phyloP scores from a whole-genome alignment of 2,329 filamentous ascomycete genomes.

The Bisporella sp. region DNA sequence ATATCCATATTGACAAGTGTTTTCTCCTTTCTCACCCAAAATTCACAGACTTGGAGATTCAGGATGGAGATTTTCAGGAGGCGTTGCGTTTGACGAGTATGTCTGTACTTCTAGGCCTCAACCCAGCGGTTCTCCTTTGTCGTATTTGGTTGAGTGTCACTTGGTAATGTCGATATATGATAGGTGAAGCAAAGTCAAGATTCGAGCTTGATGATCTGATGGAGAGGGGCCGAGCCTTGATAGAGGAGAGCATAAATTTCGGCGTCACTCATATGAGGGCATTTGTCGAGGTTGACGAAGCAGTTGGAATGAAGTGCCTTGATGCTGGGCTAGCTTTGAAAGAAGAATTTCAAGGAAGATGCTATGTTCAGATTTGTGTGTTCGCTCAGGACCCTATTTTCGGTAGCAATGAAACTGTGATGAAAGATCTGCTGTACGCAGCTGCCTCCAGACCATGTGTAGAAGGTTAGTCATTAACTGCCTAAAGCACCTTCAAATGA shows the following conservation, averaged over 20 bases:
- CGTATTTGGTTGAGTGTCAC: too few species aligned
- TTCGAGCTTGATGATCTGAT: constrained; percentile 59
- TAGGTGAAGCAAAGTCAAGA: constrained; percentile 48
- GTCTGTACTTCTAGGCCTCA: constrained; percentile 5
- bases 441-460: constrained; percentile 40
- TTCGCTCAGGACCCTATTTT: constrained; percentile 68
- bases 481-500: neutral
- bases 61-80: constrained; percentile 56
- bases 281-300: constrained; percentile 64
- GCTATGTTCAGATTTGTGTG: constrained; percentile 59
- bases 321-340: constrained; percentile 51
- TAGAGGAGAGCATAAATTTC: constrained; percentile 55
- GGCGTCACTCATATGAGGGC: constrained; percentile 64
- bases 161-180: constrained; percentile 2
- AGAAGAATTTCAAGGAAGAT: constrained; percentile 41
- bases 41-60: constrained; percentile 53
- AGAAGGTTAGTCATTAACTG: constrained; percentile 24
- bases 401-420: constrained; percentile 42
- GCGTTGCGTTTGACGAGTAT: constrained; percentile 49
- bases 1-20: constrained; percentile 65
- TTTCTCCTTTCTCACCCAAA: constrained; percentile 51
- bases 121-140: neutral
- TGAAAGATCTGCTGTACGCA: constrained; percentile 41
- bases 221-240: constrained; percentile 54
- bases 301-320: constrained; percentile 50